Percentiles rank a stretch among this genome's conserved stretches.
phyloP scores from a whole-genome alignment of 164 flowering plant genomes.

The Protea cynaroides region DNA sequence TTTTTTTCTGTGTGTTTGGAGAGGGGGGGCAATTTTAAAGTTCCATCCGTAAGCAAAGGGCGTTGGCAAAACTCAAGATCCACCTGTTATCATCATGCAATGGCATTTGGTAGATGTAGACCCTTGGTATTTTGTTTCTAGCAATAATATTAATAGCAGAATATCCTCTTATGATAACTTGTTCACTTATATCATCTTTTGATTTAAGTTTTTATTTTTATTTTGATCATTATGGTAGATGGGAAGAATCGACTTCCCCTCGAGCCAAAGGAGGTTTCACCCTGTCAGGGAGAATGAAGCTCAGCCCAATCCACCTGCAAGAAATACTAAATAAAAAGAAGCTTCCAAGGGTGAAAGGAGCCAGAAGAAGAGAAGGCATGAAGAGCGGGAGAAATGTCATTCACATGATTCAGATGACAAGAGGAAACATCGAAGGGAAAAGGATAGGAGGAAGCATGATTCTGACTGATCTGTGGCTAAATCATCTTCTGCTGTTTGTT shows the following conservation, averaged over 20 bases:
- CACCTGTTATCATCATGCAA: too few species aligned
- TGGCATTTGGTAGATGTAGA: too few species aligned
- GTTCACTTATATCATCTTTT: background rate
- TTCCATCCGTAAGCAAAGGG: too few species aligned
- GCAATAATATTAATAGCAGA: too few species aligned
- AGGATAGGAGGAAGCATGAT: conserved; percentile 62
- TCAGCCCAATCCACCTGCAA: conserved; percentile 15
- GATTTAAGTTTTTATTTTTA: too few species aligned
- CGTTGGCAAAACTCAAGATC: too few species aligned
- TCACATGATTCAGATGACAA: conserved; percentile 63
- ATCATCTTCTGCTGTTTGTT: background rate
- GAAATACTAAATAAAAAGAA: conserved; percentile 19
- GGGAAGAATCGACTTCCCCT: conserved; percentile 37
- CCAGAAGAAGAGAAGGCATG: conserved; percentile 44
- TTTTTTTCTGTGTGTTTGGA: too few species aligned
- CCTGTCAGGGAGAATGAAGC: conserved; percentile 21
- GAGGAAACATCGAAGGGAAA: conserved; percentile 54
- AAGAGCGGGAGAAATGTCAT: conserved; percentile 44
- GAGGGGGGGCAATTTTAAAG: too few species aligned
- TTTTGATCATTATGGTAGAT: conserved; percentile 13
- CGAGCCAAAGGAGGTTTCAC: conserved; percentile 18
- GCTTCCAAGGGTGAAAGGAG: conserved; percentile 43
- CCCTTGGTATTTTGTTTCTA: too few species aligned
- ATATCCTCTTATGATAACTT: too few species aligned
- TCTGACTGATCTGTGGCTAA: conserved; percentile 38